Conservation (phyloP, 2,329 filamentous ascomycete genomes). For the Fusarium praegraminearum region DNA sequence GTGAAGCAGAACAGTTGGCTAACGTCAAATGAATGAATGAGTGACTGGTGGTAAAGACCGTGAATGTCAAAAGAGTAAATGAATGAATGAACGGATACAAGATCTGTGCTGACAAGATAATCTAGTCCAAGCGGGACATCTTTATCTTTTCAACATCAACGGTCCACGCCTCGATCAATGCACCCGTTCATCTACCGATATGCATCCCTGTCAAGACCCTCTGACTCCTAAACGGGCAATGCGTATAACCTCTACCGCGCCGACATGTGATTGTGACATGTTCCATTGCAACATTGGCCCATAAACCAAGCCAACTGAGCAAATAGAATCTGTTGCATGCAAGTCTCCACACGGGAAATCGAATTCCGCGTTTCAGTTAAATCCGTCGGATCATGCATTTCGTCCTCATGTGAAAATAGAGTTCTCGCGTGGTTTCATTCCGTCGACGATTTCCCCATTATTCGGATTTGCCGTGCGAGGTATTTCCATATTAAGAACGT, state of each 20-base stretch:
- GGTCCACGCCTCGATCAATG: neutral
- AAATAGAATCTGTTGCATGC: neutral
- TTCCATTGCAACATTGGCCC: neutral
- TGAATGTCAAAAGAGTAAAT: conserved; percentile 1
- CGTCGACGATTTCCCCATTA: neutral
- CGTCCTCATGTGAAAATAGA: neutral
- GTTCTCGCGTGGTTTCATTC: conserved; percentile 21
- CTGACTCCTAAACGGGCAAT: conserved; percentile 9
- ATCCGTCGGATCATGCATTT: neutral
- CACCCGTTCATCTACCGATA: neutral
- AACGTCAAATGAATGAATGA: neutral
- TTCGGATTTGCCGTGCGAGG: neutral
- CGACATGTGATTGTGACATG: neutral
- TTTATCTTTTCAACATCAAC: conserved; percentile 17
- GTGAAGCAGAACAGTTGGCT: neutral
- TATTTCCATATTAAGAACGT: neutral
- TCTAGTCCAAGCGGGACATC: neutral
- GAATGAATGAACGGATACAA: conserved; percentile 13
- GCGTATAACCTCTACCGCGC: neutral
- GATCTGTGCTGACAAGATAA: neutral
- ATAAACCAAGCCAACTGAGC: neutral
- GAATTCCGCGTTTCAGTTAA: conserved; percentile 17
- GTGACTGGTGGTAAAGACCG: conserved; percentile 13
- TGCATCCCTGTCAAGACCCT: neutral
- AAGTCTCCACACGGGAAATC: conserved; percentile 1